Evolutionary conservation across 139 green algal species (phyloP).

Genomic region (Deuterostichococcus epilithicus): DNA sequence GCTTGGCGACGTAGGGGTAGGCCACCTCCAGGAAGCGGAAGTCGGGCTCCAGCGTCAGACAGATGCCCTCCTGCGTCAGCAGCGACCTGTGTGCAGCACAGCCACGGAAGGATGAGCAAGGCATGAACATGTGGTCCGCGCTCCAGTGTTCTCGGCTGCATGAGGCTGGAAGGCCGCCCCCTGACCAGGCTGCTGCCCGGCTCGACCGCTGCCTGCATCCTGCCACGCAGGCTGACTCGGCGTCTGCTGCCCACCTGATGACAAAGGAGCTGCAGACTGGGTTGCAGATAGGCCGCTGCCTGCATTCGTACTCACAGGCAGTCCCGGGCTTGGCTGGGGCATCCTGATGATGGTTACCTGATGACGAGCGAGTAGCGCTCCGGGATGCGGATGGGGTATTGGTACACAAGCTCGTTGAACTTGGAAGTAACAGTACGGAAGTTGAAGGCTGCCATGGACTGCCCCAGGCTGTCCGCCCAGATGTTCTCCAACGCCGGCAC

Average conservation of each 20-base stretch:
- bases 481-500: constrained; percentile 95
- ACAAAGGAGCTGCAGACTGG: too few relatives aligned
- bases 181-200: too few relatives aligned
- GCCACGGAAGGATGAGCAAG: not conserved
- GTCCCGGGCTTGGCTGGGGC: not conserved
- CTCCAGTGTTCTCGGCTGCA: too few relatives aligned
- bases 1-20: constrained; percentile 82
- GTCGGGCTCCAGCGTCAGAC: constrained; percentile 89
- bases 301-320: too few relatives aligned
- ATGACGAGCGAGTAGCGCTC: constrained; percentile 98
- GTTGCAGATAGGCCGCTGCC: too few relatives aligned
- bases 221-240: too few relatives aligned
- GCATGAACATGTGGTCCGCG: too few relatives aligned
- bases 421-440: constrained; percentile 95
- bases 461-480: constrained; percentile 85
- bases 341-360: constrained; percentile 33
- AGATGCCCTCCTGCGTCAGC: constrained; percentile 93
- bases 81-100: constrained; percentile 31
- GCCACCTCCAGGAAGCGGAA: constrained; percentile 97
- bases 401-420: constrained; percentile 99
- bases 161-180: too few relatives aligned
- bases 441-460: constrained; percentile 91
- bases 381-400: constrained; percentile 99
- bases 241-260: too few relatives aligned
- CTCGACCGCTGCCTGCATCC: too few relatives aligned